Conservation (phyloP, 345 rosid genomes). For the Rhizophora apiculata region DNA sequence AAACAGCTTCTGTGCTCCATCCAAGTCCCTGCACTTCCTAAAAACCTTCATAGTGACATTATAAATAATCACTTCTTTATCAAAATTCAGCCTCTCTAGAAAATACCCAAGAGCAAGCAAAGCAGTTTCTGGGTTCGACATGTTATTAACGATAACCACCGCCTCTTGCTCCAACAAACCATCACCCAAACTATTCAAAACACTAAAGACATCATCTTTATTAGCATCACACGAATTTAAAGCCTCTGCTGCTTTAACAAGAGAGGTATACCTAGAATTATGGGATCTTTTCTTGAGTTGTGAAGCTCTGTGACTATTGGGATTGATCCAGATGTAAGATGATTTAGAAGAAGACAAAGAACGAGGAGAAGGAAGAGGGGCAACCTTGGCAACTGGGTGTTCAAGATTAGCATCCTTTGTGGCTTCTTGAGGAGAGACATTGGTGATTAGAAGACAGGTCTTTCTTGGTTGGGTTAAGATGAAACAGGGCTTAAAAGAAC, state of each 20-base stretch:
- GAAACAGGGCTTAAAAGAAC: slow-evolving; percentile 23
- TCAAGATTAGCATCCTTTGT: slow-evolving; percentile 16
- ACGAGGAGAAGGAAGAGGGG: slow-evolving; percentile 17
- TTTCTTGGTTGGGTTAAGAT: slow-evolving; percentile 22
- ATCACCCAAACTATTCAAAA: slow-evolving; percentile 47
- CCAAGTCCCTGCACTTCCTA: slow-evolving; percentile 63
- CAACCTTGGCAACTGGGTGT: slow-evolving; percentile 23
- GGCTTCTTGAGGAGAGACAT: slow-evolving; percentile 45
- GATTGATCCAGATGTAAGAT: slow-evolving; percentile 76
- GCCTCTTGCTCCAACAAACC: slow-evolving; percentile 65
- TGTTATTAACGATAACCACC: slow-evolving; percentile 72
- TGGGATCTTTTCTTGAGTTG: slow-evolving; percentile 54
- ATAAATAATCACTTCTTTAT: slow-evolving; percentile 56
- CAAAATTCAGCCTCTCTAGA: slow-evolving; percentile 36
- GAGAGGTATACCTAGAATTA: slow-evolving; percentile 68
- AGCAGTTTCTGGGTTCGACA: slow-evolving; percentile 67
- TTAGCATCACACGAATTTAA: slow-evolving; percentile 45
- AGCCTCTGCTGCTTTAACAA: slow-evolving; percentile 57
- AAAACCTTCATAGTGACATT: slow-evolving; percentile 76
- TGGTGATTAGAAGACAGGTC: slow-evolving; percentile 27
- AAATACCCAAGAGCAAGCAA: slow-evolving; percentile 50
- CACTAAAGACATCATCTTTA: slow-evolving; percentile 38
- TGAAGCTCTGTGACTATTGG: slow-evolving; percentile 73
- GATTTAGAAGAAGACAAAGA: slow-evolving; percentile 9
- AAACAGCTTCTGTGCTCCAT: slow-evolving; percentile 63